Evolutionary conservation across 2,329 filamentous ascomycete species (phyloP).

Genomic region (Apiospora aurea): DNA sequence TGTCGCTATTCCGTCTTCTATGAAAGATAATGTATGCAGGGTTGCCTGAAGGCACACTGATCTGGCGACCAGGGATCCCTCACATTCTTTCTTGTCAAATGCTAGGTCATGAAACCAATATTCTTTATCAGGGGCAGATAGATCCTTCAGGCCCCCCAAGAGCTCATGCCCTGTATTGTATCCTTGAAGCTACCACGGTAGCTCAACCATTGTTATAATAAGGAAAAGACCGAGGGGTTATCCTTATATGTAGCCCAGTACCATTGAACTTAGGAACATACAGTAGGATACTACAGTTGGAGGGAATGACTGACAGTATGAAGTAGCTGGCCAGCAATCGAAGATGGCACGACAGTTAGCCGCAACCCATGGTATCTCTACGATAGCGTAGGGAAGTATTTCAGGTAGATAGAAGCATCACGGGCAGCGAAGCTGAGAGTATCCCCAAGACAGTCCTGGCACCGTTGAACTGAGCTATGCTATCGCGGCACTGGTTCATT

Average conservation of each 20-base stretch:
- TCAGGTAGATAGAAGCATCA: not conserved
- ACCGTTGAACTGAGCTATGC: not conserved
- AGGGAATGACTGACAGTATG: too few relatives aligned
- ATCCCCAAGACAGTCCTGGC: not conserved
- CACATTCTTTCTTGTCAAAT: not conserved
- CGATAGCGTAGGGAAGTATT: not conserved
- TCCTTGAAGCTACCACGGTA: not conserved
- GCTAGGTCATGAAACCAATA: not conserved
- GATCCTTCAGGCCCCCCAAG: not conserved
- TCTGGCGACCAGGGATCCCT: not conserved
- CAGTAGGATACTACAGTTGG: too few relatives aligned
- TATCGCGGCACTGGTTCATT: not conserved
- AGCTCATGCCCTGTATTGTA: too few relatives aligned
- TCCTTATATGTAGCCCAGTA: too few relatives aligned
- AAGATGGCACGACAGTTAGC: not conserved
- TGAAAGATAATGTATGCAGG: not conserved
- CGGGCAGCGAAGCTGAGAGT: not conserved
- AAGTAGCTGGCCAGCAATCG: too few relatives aligned
- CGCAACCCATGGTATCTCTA: not conserved
- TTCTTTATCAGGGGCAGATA: not conserved
- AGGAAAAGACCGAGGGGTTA: not conserved
- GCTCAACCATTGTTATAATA: not conserved
- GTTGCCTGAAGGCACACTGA: too few relatives aligned
- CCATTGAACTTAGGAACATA: too few relatives aligned
- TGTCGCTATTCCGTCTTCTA: not conserved